These are phyloP conservation scores for Colletotrichum truncatum DNA, from an alignment of 2,329 filamentous ascomycete genomes.

Conservation along the genomic window DNA sequence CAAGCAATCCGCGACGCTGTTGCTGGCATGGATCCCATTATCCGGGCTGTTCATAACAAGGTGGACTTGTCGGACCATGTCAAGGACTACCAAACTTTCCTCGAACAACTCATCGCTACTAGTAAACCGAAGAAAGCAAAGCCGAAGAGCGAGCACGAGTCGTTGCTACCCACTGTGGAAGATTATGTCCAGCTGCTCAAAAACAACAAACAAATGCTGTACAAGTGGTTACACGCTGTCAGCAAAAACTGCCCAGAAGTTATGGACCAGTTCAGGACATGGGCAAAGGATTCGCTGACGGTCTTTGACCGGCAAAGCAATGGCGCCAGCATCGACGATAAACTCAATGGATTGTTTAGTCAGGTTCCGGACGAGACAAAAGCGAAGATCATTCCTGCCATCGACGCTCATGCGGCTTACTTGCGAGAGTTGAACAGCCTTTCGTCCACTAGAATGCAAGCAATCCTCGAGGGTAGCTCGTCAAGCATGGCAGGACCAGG, in stretches of 20 bases:
- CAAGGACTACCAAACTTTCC: slow-evolving; percentile 71
- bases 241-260: slow-evolving; percentile 74
- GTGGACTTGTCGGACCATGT: slow-evolving; percentile 78
- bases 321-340: slow-evolving; percentile 43
- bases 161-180: slow-evolving; percentile 65
- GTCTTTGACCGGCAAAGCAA: slow-evolving; percentile 57
- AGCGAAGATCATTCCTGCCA: slow-evolving; percentile 53
- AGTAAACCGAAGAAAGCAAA: slow-evolving; percentile 53
- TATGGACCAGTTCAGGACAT: slow-evolving; percentile 66
- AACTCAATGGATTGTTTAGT: slow-evolving; percentile 52
- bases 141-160: slow-evolving; percentile 42
- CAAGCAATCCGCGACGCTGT: slow-evolving; percentile 71
- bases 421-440: slow-evolving; percentile 62
- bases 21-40: slow-evolving; percentile 77
- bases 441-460: slow-evolving; percentile 64
- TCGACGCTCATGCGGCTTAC: slow-evolving; percentile 71
- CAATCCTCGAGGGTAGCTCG: slow-evolving; percentile 57
- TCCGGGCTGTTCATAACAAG: slow-evolving; percentile 75
- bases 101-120: slow-evolving; percentile 75
- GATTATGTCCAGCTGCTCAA: slow-evolving; percentile 76
- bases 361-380: slow-evolving; percentile 58
- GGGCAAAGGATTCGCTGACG: slow-evolving; percentile 65
- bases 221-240: slow-evolving; percentile 77
- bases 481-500: slow-evolving; percentile 67
- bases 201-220: slow-evolving; percentile 69